These are phyloP conservation scores for Aristolochia californica DNA, from an alignment of 164 flowering plant genomes.

Conservation along the genomic window DNA sequence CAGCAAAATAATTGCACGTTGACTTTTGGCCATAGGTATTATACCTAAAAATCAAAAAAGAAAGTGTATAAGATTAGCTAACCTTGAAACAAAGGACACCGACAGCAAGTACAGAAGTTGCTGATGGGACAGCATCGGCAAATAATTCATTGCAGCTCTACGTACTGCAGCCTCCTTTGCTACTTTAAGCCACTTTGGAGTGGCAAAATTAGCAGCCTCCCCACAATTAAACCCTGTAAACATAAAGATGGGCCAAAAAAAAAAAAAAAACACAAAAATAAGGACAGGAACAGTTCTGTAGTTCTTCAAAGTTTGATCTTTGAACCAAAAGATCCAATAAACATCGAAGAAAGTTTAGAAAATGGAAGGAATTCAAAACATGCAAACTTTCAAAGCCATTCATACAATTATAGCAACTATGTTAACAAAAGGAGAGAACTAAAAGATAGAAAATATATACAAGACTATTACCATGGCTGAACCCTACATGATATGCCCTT, in stretches of 20 bases:
- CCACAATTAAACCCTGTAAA: slow-evolving; percentile 89
- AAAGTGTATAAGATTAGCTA: slow-evolving; percentile 5
- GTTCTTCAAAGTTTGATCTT: too few species aligned
- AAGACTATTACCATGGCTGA: slow-evolving; percentile 84
- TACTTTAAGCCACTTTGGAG: slow-evolving; percentile 87
- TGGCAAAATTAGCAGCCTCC: slow-evolving; percentile 98
- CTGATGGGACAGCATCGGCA: slow-evolving; percentile 99
- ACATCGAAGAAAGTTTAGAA: too few species aligned
- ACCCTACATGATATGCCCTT: slow-evolving; percentile 97
- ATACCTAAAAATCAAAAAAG: too few species aligned
- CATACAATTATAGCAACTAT: too few species aligned
- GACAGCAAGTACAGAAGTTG: slow-evolving; percentile 84
- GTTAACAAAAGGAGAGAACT: neutral
- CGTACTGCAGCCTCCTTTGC: slow-evolving; percentile 99
- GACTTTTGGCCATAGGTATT: too few species aligned
- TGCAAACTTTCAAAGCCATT: too few species aligned
- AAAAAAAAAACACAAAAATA: neutral
- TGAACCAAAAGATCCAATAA: too few species aligned
- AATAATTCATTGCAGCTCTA: slow-evolving; percentile 90
- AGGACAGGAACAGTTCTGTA: neutral
- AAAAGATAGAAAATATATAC: neutral
- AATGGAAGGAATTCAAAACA: neutral
- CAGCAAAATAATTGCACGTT: too few species aligned
- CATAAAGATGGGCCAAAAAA: neutral
- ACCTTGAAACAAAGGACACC: slow-evolving; percentile 94